Base-by-base conservation (phyloP, 805 yeast species). In the Scheffersomyces coipomensis region DNA sequence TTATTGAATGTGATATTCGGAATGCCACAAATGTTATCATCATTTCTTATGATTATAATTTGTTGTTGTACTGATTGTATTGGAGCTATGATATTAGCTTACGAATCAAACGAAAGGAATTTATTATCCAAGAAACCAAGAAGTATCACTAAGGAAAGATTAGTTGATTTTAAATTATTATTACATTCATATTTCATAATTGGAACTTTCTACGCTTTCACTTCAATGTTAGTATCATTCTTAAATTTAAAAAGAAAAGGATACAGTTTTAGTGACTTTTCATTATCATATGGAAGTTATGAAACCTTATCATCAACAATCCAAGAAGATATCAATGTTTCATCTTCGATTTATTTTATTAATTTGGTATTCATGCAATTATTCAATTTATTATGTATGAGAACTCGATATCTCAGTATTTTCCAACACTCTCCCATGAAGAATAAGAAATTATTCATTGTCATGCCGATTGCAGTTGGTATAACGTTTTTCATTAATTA, bases 41-140 rank as follows among this genome's bases (percentile, higher is more conserved):
- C 77, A 4, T 73, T 75, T 53, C 54, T 59, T 40, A 75, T 75
- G 79, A 74, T 75, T 41, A 63, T 75, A n/a, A 72, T 75, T 37
- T 68, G 71, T 46, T 66, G 73, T 45, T 51, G 71, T 30, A 73
- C 79, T 5, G 79, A 75, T 46, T 68, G 75, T 53, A 58, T 58
- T 21, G 71, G 64, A 31, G 73, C 78, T 4, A 62, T 73, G 24
- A 56, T 66, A 5, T 51, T 75, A 43, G 71, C 74, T 24, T 71
- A 66, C 51, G 78, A 75, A 49, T 45, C 60, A 33, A 63, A 64
- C 19, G 79, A 75, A 48, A 57, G 53, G 30, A 71, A 74, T 44
- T 53, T 75, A 30, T 55, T 75, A 43, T 33, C 39, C 21, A 71
- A 65, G 44, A 58, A 58, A 40, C 79, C 79, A 18, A 58, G 79